Evolutionary conservation across 257 asterid species (phyloP).

Genomic region (Capsicum chinense): DNA sequence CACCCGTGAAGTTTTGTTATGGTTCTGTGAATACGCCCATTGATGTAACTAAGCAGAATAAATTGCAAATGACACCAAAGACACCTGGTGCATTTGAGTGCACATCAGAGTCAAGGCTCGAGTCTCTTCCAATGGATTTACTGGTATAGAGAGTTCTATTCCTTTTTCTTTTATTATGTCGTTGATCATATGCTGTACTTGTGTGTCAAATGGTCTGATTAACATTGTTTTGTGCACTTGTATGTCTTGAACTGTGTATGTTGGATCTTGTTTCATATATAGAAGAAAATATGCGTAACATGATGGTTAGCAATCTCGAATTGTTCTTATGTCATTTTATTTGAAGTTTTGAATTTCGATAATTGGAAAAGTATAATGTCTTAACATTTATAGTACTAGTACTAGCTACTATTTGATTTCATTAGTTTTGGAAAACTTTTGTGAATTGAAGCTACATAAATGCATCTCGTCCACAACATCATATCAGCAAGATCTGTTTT

Average conservation of each 20-base stretch:
- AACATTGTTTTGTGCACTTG: background rate
- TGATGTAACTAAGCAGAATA: constrained; percentile 44
- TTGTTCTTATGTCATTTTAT: background rate
- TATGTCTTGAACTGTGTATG: background rate
- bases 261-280: background rate
- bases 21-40: constrained; percentile 43
- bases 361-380: background rate
- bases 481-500: background rate
- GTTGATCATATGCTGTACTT: background rate
- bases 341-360: background rate
- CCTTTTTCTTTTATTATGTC: background rate
- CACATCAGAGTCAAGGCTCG: constrained; percentile 73
- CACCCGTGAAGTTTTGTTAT: constrained; percentile 68
- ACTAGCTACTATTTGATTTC: background rate
- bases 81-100: constrained; percentile 62
- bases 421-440: background rate
- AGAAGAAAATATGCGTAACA: background rate
- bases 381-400: background rate
- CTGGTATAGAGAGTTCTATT: constrained; percentile 56
- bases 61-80: constrained; percentile 65
- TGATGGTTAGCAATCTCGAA: background rate
- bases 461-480: background rate
- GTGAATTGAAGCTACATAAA: background rate
- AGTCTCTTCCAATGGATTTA: constrained; percentile 86
- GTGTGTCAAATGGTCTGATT: constrained; percentile 1